Evolutionary conservation across 352 stramenopile genomes (phyloP).

Genomic region (Phytophthora niederhauseri): DNA sequence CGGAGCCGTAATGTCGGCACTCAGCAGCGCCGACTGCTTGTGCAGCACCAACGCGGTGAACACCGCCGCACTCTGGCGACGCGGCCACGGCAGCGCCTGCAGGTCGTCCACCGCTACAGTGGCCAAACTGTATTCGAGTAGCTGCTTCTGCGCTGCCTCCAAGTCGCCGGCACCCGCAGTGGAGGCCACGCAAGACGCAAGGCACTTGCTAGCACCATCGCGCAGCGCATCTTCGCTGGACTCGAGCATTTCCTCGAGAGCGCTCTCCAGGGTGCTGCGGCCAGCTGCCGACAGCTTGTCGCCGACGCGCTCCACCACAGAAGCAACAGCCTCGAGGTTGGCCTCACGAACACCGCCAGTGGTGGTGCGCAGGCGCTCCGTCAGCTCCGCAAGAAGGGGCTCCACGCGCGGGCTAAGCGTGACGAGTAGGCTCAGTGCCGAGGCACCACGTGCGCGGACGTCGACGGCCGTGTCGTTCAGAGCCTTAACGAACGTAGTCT

Average conservation of each 20-base stretch:
- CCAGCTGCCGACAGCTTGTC: slow-evolving; percentile 70
- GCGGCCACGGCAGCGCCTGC: slow-evolving; percentile 50
- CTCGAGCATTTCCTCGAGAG: slow-evolving; percentile 71
- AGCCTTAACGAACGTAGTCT: slow-evolving; percentile 99
- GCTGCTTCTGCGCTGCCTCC: slow-evolving; percentile 37
- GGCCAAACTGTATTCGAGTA: slow-evolving; percentile 56
- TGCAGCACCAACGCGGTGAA: slow-evolving; percentile 63
- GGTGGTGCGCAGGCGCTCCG: slow-evolving; percentile 73
- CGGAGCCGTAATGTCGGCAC: slow-evolving; percentile 25
- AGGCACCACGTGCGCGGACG: slow-evolving; percentile 92
- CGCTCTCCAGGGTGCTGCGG: slow-evolving; percentile 57
- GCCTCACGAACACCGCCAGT: slow-evolving; percentile 75
- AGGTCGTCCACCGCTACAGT: slow-evolving; percentile 45
- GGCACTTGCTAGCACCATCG: slow-evolving; percentile 67
- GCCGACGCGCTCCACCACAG: slow-evolving; percentile 67
- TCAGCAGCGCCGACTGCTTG: slow-evolving; percentile 48
- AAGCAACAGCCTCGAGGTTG: slow-evolving; percentile 74
- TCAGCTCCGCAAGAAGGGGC: slow-evolving; percentile 96
- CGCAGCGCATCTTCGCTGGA: slow-evolving; percentile 68
- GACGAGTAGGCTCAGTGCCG: slow-evolving; percentile 94
- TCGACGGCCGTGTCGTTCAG: slow-evolving; percentile 97
- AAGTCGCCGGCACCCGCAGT: slow-evolving; percentile 47
- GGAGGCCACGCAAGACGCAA: slow-evolving; percentile 62
- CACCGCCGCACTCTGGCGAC: slow-evolving; percentile 67
- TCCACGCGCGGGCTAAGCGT: slow-evolving; percentile 95